Percentiles rank a stretch among this genome's conserved stretches.
Evolutionary conservation across 2,329 filamentous ascomycete genomes (phyloP).

Genomic region (Sporothrix schenckii): DNA sequence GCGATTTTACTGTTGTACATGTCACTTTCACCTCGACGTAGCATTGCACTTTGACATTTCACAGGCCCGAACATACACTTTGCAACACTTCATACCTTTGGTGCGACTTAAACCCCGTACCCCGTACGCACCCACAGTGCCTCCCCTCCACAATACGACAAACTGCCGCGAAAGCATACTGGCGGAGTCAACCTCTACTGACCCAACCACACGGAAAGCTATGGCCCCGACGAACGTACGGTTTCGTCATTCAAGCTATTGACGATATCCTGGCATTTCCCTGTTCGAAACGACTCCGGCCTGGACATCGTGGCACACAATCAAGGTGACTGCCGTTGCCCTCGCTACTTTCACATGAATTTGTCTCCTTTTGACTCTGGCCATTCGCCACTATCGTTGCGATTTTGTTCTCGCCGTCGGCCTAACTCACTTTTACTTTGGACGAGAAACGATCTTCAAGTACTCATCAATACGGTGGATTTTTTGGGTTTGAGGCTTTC

Average conservation of each 20-base stretch:
- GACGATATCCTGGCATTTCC: neutral
- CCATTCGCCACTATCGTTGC: neutral
- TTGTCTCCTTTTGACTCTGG: neutral
- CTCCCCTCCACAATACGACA: neutral
- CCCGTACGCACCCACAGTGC: neutral
- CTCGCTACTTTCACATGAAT: neutral
- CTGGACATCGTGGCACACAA: neutral
- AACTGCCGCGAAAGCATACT: neutral
- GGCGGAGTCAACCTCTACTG: neutral
- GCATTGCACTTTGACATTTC: constrained; percentile 13
- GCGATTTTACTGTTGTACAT: neutral
- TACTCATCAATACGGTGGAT: neutral
- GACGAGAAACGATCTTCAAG: neutral
- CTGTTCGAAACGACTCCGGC: neutral
- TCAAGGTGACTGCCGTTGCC: too few relatives aligned
- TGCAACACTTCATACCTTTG: neutral
- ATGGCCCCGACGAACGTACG: neutral
- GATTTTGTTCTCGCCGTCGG: neutral
- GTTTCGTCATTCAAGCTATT: neutral
- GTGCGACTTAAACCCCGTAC: neutral
- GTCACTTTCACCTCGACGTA: neutral
- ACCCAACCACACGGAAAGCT: neutral
- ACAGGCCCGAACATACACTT: neutral
- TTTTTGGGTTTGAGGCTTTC: constrained; percentile 18
- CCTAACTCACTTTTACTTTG: neutral